Conservation (phyloP, 352 stramenopile species). For the Phytophthora multivora region DNA sequence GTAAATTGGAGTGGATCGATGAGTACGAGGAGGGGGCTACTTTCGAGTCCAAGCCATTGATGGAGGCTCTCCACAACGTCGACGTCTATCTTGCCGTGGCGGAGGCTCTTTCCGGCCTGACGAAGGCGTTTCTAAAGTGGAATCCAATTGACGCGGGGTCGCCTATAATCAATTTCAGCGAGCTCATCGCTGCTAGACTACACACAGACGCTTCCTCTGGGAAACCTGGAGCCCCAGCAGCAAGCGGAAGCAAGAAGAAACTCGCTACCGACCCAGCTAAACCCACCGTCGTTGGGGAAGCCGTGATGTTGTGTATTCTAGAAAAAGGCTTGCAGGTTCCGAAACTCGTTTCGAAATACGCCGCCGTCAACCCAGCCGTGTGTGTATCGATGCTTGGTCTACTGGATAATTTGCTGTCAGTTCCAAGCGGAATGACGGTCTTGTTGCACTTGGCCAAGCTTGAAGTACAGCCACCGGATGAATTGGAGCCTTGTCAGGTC, state of each 20-base stretch:
- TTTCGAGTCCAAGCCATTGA: conserved; percentile 41
- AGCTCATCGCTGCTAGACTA: conserved; percentile 21
- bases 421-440: conserved; percentile 38
- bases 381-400: conserved; percentile 41
- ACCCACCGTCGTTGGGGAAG: conserved; percentile 27
- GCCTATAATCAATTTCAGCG: conserved; percentile 29
- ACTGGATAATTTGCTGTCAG: conserved; percentile 34
- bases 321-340: conserved; percentile 30
- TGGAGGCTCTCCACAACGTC: conserved; percentile 34
- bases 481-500: background rate
- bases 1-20: conserved; percentile 59
- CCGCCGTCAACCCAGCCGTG: conserved; percentile 28
- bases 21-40: conserved; percentile 40
- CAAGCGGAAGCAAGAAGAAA: conserved; percentile 49
- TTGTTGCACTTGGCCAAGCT: conserved; percentile 35
- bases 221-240: conserved; percentile 8
- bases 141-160: conserved; percentile 18
- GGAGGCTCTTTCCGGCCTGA: conserved; percentile 40
- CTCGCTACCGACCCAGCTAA: conserved; percentile 28
- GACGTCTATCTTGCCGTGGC: conserved; percentile 42
- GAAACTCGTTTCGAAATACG: conserved; percentile 29
- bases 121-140: conserved; percentile 42
- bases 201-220: conserved; percentile 6
- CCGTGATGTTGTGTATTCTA: conserved; percentile 36
- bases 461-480: conserved; percentile 9